Conservation (phyloP, 352 stramenopile species). For the Globisporangium recalcitrans region DNA sequence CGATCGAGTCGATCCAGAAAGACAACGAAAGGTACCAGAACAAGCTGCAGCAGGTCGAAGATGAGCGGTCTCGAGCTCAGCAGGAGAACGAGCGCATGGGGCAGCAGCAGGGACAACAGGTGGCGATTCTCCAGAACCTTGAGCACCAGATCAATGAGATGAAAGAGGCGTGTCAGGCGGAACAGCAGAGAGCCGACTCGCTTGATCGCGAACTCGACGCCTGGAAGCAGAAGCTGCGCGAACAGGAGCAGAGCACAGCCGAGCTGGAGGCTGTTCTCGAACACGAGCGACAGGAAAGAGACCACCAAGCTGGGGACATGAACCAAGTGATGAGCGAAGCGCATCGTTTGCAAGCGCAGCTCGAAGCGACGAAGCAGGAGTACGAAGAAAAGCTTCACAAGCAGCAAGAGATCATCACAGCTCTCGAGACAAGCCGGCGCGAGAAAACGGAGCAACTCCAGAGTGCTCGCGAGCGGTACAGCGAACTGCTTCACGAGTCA, state of each 20-base stretch:
- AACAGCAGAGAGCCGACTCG: constrained; percentile 26
- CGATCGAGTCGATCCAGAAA: constrained; percentile 31
- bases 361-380: constrained; percentile 32
- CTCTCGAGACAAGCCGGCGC: constrained; percentile 35
- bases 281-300: constrained; percentile 17
- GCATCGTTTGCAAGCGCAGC: constrained; percentile 37
- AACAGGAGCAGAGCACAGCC: constrained; percentile 24
- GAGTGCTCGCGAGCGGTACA: constrained; percentile 27
- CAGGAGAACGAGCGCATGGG: constrained; percentile 42
- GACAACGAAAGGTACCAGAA: constrained; percentile 35
- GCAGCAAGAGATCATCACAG: constrained; percentile 33
- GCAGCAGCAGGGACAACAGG: constrained; percentile 36
- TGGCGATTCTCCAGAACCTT: constrained; percentile 28
- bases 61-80: constrained; percentile 26
- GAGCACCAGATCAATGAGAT: constrained; percentile 44
- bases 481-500: constrained; percentile 21
- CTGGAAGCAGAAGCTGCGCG: constrained; percentile 36
- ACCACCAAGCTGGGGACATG: constrained; percentile 26
- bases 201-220: constrained; percentile 28
- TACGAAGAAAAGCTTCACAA: constrained; percentile 47
- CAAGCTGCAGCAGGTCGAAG: constrained; percentile 44
- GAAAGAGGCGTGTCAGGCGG: constrained; percentile 32
- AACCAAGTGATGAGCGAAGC: constrained; percentile 40
- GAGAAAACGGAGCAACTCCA: constrained; percentile 36
- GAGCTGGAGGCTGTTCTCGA: constrained; percentile 33